Evolutionary conservation across 768 basidiomycete genomes (phyloP), one percentile per base, ranked within the genome.

Genomic region (Botryobasidium botryosum): DNA sequence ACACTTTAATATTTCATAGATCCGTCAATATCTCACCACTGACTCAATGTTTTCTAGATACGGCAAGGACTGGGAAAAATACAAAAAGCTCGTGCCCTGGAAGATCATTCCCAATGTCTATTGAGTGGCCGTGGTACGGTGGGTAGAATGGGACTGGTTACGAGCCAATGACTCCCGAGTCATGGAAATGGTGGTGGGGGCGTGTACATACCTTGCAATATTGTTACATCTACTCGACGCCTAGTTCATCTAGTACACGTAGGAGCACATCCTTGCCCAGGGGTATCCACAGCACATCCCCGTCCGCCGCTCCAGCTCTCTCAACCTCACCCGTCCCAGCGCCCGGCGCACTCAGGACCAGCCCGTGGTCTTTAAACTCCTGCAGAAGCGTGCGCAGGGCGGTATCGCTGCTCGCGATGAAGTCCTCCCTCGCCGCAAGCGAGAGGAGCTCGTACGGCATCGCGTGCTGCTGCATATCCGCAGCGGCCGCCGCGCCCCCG

Each of bases 61-160:
- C 56, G 88, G 91, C 21, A 73, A 83, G 53, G 91, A 96, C 56
- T 97, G 92, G 92, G 68, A 76, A 45, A 78, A 70, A 62, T 97
- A 97, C 66, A 85, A 75, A 65, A 69, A 77, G 55, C 63, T 85
- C 23, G 91, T 94, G 23, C 81, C 79, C 1, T 92, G 70, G 52
- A 72, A 79, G 48, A 91, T 92, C 51, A 68, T 92, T 51, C 88
- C 86, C 35, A 85, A 82, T 57, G 61, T 86, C 23, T 86, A 85
- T 58, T 86, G 29, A 50, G n/a, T n/a, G n/a, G n/a, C n/a, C n/a
- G n/a, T n/a, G n/a, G n/a, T n/a, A n/a, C n/a, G n/a, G n/a, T n/a
- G n/a, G n/a, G n/a, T n/a, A n/a, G n/a, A n/a, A n/a, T n/a, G n/a
- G n/a, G n/a, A n/a, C n/a, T n/a, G n/a, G n/a, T n/a, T n/a, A n/a